Evolutionary conservation across 176 grass and related monocot species (phyloP), one percentile per base, ranked within the genome.

Genomic region (Neostapfia colusana): DNA sequence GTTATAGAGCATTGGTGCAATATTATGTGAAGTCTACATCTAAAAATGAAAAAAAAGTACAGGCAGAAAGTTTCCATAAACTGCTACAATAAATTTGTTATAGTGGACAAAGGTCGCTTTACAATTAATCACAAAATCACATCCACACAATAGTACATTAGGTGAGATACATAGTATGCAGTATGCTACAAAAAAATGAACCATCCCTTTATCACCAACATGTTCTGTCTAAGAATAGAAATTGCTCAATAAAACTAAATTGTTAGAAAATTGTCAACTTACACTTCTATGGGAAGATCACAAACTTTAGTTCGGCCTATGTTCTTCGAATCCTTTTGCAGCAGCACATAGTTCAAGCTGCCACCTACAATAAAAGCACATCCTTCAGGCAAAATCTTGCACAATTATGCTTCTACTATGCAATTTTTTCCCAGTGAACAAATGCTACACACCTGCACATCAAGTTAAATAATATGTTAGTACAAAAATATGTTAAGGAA

Each of bases 231-330:
- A 69, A 35, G 25, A 75, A 59, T 26, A 75, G 7, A 2, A 61
- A 80, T 25, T 69, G 20, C 41, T 51, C 38, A 76, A 39, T 27
- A 62, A 50, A 77, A 73, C 43, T 20, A 20, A 78, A 8, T n/a
- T 17, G 54, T 41, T 23, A 16, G 24, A 16, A 68, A 77, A 60
- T 36, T 68, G 40, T 45, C 53, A 88, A 83, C 80, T 88, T 83
- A 88, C 80, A 88, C 75, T 79, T 88, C 43, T 54, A 74, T 56
- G 40, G 62, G 63, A 83, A 45, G 53, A 28, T 88, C 75, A 83
- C 13, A 83, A 51, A 68, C 63, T 88, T 69, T 88, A n/a, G 62
- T 74, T 16, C 80, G 63, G 75, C 86, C 83, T 69, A 88, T 88
- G 54, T 25, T 68, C 69, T 79, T 88, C 6, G 0, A 10, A 62